phyloP scores from a whole-genome alignment of 2,329 filamentous ascomycete species.

The Verticillium zaregamsianum region DNA sequence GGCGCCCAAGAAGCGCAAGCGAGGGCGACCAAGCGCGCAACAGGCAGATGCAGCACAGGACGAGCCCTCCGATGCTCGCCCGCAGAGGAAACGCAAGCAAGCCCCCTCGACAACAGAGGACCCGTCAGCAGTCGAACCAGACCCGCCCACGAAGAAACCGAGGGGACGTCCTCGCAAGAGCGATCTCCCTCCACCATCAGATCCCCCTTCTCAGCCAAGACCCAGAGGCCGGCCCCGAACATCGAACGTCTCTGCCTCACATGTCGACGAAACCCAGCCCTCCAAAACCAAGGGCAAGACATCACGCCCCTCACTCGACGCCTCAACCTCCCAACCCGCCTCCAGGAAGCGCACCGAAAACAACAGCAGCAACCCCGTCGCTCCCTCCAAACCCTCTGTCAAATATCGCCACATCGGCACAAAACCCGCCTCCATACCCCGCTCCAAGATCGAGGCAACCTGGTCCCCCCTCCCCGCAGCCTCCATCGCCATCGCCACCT shows the following conservation, averaged over 20 bases:
- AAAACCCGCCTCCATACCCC: constrained; percentile 51
- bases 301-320: neutral
- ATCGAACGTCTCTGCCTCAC: neutral
- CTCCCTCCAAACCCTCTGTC: constrained; percentile 20
- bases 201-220: neutral
- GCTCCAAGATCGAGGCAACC: constrained; percentile 62
- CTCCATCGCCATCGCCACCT: constrained; percentile 51
- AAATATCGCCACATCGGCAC: constrained; percentile 49
- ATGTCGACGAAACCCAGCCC: neutral
- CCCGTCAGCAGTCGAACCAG: constrained; percentile 8
- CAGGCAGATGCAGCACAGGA: constrained; percentile 6
- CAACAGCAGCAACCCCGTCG: constrained; percentile 12
- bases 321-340: neutral
- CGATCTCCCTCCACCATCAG: neutral
- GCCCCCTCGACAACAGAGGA: neutral
- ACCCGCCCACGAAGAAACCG: constrained; percentile 5
- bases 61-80: neutral
- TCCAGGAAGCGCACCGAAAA: constrained; percentile 7
- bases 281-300: neutral
- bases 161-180: constrained; percentile 1
- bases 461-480: constrained; percentile 56
- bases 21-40: constrained; percentile 21
- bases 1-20: constrained; percentile 17
- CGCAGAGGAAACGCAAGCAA: constrained; percentile 1
- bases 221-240: constrained; percentile 8